These are phyloP conservation scores for Wickerhamomyces canadensis DNA, from an alignment of 805 yeast genomes.

Conservation along the genomic window DNA sequence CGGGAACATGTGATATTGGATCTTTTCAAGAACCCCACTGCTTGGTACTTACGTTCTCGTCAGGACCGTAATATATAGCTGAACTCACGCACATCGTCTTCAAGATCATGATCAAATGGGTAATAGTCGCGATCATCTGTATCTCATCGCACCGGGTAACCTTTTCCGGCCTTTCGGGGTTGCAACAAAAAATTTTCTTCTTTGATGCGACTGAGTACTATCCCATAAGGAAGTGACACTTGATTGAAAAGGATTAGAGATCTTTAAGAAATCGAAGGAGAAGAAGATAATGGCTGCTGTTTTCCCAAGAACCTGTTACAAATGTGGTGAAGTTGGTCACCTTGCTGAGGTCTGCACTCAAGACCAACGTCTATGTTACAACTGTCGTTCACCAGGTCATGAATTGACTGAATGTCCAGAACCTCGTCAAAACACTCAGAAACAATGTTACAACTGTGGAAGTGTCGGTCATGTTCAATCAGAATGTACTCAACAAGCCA, in stretches of 20 bases:
- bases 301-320: constrained; percentile 77
- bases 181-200: background rate
- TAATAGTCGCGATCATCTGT: too few relatives aligned
- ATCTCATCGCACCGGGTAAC: constrained; percentile 8
- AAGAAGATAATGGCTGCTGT: constrained; percentile 26
- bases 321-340: constrained; percentile 91
- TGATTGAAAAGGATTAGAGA: too few relatives aligned
- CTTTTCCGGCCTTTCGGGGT: background rate
- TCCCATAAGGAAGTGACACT: too few relatives aligned
- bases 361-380: constrained; percentile 83
- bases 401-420: constrained; percentile 84
- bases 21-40: too few relatives aligned
- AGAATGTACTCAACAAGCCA: constrained; percentile 60
- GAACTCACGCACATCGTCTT: too few relatives aligned
- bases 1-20: too few relatives aligned
- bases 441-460: constrained; percentile 93
- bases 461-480: constrained; percentile 84
- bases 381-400: constrained; percentile 87
- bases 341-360: constrained; percentile 84
- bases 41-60: too few relatives aligned
- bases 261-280: too few relatives aligned
- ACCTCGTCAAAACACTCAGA: constrained; percentile 78
- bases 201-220: too few relatives aligned
- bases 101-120: too few relatives aligned
- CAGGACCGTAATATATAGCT: too few relatives aligned